Percentiles rank a stretch among this genome's conserved stretches.
phyloP scores from a whole-genome alignment of 495 filamentous ascomycete genomes.

The Lasiosphaeria hispida region DNA sequence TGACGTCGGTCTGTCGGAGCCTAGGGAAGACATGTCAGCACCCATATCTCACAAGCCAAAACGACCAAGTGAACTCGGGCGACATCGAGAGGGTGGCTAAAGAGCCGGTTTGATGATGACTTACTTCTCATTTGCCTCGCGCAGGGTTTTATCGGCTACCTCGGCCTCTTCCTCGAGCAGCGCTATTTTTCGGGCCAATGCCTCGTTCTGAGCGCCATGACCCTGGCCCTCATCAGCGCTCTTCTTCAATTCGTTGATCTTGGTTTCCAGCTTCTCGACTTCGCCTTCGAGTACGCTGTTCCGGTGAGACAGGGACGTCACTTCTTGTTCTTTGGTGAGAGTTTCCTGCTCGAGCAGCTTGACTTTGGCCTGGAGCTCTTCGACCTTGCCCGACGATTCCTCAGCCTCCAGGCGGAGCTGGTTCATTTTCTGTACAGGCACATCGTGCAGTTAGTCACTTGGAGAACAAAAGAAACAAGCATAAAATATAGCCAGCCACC shows the following conservation, averaged over 20 bases:
- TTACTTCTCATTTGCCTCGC: constrained; percentile 98
- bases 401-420: constrained; percentile 90
- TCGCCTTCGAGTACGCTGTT: constrained; percentile 84
- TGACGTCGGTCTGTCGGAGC: constrained; percentile 97
- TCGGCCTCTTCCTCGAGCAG: constrained; percentile 97
- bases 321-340: constrained; percentile 93
- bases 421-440: constrained; percentile 73
- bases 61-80: background rate
- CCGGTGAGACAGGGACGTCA: constrained; percentile 89
- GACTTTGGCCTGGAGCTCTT: constrained; percentile 81
- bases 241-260: constrained; percentile 75
- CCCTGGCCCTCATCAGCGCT: constrained; percentile 69
- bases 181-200: constrained; percentile 86
- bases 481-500: too few relatives aligned
- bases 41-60: background rate
- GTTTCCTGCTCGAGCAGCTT: constrained; percentile 94
- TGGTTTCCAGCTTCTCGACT: constrained; percentile 81
- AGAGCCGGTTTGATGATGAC: constrained; percentile 26
- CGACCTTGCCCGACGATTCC: constrained; percentile 69
- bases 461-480: background rate
- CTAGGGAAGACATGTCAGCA: constrained; percentile 42
- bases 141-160: constrained; percentile 86
- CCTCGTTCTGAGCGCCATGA: constrained; percentile 81
- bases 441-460: constrained; percentile 22
- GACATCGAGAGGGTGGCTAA: background rate